Evolutionary conservation across 163 green algal genomes (phyloP).

Genomic region (Volvox carteri): DNA sequence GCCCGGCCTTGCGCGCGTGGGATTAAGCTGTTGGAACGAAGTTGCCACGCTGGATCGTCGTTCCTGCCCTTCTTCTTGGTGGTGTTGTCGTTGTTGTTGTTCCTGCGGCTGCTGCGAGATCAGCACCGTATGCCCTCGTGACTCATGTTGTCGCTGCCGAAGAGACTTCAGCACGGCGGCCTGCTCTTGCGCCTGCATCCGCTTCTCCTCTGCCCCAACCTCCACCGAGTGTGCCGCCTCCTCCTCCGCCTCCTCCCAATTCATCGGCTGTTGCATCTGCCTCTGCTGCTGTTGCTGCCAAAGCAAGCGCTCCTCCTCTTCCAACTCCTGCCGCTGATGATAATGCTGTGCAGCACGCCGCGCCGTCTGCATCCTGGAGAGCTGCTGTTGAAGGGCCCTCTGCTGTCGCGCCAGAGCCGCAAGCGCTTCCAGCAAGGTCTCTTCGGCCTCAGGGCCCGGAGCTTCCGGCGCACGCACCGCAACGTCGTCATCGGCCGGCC

Average conservation of each 20-base stretch:
- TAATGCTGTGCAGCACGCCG: neutral
- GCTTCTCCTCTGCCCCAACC: no score
- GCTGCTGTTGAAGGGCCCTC: neutral
- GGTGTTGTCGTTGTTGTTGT: neutral
- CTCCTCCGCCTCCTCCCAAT: neutral
- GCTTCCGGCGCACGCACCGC: no score
- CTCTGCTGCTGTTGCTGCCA: neutral
- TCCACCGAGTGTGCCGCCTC: no score
- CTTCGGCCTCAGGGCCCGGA: constrained; percentile 4
- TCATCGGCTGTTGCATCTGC: neutral
- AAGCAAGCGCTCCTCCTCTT: constrained; percentile 2
- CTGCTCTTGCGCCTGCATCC: no score
- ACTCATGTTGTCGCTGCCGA: no score
- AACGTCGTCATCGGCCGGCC: no score
- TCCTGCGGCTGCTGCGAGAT: neutral
- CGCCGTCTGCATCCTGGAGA: neutral
- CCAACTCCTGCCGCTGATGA: neutral
- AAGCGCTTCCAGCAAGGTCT: neutral
- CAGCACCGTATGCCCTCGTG: no score
- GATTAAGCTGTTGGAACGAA: no score
- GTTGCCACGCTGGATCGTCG: no score
- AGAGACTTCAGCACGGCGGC: no score
- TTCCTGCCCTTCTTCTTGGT: neutral
- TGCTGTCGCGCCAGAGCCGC: neutral
- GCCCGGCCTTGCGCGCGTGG: no score